These are phyloP conservation scores for Dichotomocladium elegans DNA, from an alignment of 371 early-diverging fungal genomes.

Conservation along the genomic window DNA sequence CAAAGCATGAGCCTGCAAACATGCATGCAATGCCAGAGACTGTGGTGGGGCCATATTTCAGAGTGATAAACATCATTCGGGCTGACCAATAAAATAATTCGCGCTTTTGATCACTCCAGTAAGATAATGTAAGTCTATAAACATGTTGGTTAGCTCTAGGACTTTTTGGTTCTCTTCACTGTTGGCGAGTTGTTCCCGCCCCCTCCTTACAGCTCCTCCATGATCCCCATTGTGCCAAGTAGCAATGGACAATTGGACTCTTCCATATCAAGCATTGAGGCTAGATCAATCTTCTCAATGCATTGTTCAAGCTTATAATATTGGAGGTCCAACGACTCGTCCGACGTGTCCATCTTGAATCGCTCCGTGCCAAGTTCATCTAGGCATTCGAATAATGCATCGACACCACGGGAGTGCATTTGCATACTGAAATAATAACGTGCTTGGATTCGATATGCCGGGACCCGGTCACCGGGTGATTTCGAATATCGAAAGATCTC, in stretches of 20 bases:
- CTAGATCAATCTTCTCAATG: slow-evolving; percentile 16
- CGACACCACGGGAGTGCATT: slow-evolving; percentile 26
- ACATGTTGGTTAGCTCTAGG: not conserved
- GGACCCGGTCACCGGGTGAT: slow-evolving; percentile 29
- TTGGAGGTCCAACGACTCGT: slow-evolving; percentile 12
- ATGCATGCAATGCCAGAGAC: slow-evolving; percentile 23
- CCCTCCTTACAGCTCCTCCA: slow-evolving; percentile 35
- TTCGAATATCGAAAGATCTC: slow-evolving; percentile 27
- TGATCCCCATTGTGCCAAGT: slow-evolving; percentile 20
- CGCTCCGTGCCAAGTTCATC: slow-evolving; percentile 23
- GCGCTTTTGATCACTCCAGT: slow-evolving; percentile 34
- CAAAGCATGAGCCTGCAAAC: slow-evolving; percentile 28
- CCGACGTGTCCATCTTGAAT: slow-evolving; percentile 4
- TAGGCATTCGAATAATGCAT: slow-evolving; percentile 24
- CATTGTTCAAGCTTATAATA: slow-evolving; percentile 8
- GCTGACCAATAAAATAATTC: slow-evolving; percentile 35
- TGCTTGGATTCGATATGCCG: slow-evolving; percentile 33
- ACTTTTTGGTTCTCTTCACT: not conserved
- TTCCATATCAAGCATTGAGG: slow-evolving; percentile 6
- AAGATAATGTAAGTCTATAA: slow-evolving; percentile 23
- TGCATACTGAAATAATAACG: slow-evolving; percentile 30
- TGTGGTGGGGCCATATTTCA: slow-evolving; percentile 20
- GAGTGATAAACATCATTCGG: slow-evolving; percentile 25
- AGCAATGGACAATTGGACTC: slow-evolving; percentile 21
- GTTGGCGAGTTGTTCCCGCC: too few relatives aligned